Conservation (phyloP, 805 yeast genomes). For the Kuraishia borneana region DNA sequence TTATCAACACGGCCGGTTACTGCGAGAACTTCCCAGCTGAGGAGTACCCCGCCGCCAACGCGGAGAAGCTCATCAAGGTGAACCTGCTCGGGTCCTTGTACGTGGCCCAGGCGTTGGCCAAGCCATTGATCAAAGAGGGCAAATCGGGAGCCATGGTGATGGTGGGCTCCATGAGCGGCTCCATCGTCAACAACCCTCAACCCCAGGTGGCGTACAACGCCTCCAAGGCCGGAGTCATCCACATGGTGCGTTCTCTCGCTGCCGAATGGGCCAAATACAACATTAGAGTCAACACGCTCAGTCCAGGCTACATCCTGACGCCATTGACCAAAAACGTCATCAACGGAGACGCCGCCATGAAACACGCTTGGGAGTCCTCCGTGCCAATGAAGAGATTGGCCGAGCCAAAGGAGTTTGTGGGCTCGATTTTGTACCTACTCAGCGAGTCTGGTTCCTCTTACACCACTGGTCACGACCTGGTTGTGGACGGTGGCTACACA, state of each 20-base stretch:
- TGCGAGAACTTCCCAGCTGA: constrained; percentile 73
- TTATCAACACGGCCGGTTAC: constrained; percentile 77
- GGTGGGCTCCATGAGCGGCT: constrained; percentile 74
- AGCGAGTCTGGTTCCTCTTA: constrained; percentile 61
- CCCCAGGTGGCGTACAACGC: constrained; percentile 74
- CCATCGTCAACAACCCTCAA: constrained; percentile 69
- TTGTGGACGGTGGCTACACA: constrained; percentile 82
- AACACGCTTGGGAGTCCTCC: constrained; percentile 60
- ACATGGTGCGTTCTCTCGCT: constrained; percentile 64
- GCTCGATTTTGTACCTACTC: constrained; percentile 64
- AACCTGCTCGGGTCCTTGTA: constrained; percentile 67
- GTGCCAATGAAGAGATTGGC: constrained; percentile 79
- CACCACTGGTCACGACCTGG: constrained; percentile 76
- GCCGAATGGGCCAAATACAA: constrained; percentile 74
- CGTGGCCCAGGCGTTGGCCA: constrained; percentile 65
- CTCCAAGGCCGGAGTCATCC: constrained; percentile 83
- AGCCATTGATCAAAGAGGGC: constrained; percentile 46
- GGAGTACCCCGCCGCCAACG: constrained; percentile 62
- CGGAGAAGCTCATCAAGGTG: constrained; percentile 58
- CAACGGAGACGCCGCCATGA: constrained; percentile 45
- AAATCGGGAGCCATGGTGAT: constrained; percentile 51
- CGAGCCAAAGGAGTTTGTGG: constrained; percentile 74
- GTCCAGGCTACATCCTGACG: constrained; percentile 75
- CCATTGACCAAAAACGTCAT: constrained; percentile 68
- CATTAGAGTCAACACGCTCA: constrained; percentile 66